A percentile compares a stretch with the other conserved stretches of the same genome.
Evolutionary conservation across 2,329 filamentous ascomycete genomes (phyloP).

Genomic region (Penicillium hesseltinei): DNA sequence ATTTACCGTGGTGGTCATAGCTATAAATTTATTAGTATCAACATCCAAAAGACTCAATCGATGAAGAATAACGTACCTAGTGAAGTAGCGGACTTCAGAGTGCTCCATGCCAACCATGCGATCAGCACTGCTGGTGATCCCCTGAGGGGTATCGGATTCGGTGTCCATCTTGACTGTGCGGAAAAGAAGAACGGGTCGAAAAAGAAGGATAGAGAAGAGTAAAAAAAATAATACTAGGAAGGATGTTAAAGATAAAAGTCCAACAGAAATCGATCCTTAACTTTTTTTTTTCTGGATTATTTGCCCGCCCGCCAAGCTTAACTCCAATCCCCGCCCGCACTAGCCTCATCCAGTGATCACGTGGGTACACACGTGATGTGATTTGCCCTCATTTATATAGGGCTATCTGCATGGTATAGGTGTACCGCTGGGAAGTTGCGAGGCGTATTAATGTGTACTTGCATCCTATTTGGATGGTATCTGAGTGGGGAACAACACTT

Average conservation of each 20-base stretch:
- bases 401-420: slow-evolving; percentile 16
- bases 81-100: slow-evolving; percentile 99
- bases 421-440: neutral
- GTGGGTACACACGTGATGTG: slow-evolving; percentile 15
- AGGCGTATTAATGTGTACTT: neutral
- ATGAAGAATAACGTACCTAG: slow-evolving; percentile 63
- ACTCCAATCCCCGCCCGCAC: slow-evolving; percentile 24
- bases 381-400: slow-evolving; percentile 25
- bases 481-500: neutral
- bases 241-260: slow-evolving; percentile 14
- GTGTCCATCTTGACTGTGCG: slow-evolving; percentile 30
- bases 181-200: slow-evolving; percentile 9
- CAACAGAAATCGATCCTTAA: slow-evolving; percentile 20
- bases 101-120: slow-evolving; percentile 68
- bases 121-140: slow-evolving; percentile 45
- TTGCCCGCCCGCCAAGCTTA: slow-evolving; percentile 29
- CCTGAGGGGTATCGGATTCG: slow-evolving; percentile 26
- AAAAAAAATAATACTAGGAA: slow-evolving; percentile 2
- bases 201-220: slow-evolving; percentile 6
- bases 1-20: slow-evolving; percentile 95
- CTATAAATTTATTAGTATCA: slow-evolving; percentile 49
- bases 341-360: slow-evolving; percentile 23
- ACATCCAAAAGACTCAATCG: slow-evolving; percentile 4
- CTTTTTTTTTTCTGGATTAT: slow-evolving; percentile 33
- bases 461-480: neutral